Conservation (phyloP, 1,139 yeast genomes). For the Torulaspora pretoriensis region DNA sequence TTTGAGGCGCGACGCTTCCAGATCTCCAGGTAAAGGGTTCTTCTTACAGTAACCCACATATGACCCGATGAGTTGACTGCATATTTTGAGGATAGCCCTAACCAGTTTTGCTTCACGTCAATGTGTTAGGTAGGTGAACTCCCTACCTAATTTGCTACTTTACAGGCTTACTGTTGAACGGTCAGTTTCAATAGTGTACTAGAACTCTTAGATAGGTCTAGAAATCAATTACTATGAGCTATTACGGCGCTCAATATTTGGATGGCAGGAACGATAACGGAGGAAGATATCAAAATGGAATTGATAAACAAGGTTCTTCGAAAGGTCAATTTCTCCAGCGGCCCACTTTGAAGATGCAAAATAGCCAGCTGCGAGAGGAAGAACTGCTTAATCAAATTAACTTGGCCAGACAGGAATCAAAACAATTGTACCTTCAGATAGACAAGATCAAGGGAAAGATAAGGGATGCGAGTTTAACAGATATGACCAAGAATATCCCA, state of each 20-base stretch:
- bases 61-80: background rate
- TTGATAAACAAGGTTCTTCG: background rate
- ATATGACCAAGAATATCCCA: constrained; percentile 38
- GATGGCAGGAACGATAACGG: background rate
- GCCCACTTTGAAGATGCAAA: constrained; percentile 4
- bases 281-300: background rate
- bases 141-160: no score
- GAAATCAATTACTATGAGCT: background rate
- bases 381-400: constrained; percentile 34
- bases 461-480: constrained; percentile 46
- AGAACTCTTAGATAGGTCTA: no score
- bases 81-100: background rate
- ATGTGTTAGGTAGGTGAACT: no score
- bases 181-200: no score
- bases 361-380: constrained; percentile 16
- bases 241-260: background rate
- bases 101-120: no score
- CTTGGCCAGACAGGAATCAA: constrained; percentile 46
- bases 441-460: constrained; percentile 42
- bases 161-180: no score
- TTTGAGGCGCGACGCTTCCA: constrained; percentile 2
- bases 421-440: constrained; percentile 46
- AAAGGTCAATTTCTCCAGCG: constrained; percentile 1
- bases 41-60: background rate
- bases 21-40: background rate